Conservation (phyloP, 495 filamentous ascomycete species). For the Tricharina praecox region DNA sequence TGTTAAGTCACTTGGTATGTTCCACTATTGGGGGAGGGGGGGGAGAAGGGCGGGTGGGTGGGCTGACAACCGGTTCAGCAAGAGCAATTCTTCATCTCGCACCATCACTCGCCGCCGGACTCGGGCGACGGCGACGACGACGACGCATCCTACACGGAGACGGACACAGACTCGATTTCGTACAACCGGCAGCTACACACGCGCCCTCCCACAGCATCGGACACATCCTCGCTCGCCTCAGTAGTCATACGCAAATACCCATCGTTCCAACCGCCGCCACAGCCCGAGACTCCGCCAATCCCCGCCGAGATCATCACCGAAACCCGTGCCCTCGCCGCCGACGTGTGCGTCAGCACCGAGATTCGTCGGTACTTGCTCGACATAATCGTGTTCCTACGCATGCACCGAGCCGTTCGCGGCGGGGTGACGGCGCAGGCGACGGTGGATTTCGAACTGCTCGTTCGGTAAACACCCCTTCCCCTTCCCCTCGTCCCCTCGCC, state of each 20-base stretch:
- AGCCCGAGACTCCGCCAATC: background rate
- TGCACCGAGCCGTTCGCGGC: slow-evolving; percentile 67
- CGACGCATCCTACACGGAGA: background rate
- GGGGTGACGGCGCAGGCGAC: slow-evolving; percentile 64
- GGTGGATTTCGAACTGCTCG: slow-evolving; percentile 50
- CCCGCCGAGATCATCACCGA: slow-evolving; percentile 8
- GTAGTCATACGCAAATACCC: slow-evolving; percentile 27
- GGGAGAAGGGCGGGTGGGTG: too few relatives aligned
- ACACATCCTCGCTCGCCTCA: slow-evolving; percentile 23
- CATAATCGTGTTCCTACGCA: slow-evolving; percentile 64
- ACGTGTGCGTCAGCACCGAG: slow-evolving; percentile 37
- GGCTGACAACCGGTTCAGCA: too few relatives aligned
- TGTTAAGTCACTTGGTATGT: slow-evolving; percentile 9
- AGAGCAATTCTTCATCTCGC: slow-evolving; percentile 54
- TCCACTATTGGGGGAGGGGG: too few relatives aligned
- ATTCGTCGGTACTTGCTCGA: slow-evolving; percentile 69
- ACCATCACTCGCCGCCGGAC: slow-evolving; percentile 50
- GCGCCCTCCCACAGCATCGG: too few relatives aligned
- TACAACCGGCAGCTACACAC: too few relatives aligned
- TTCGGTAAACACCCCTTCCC: slow-evolving; percentile 37
- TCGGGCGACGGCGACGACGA: slow-evolving; percentile 13
- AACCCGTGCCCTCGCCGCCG: slow-evolving; percentile 15
- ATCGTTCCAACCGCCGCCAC: background rate
- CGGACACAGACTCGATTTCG: too few relatives aligned
- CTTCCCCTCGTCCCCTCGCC: too few relatives aligned